Conservation (phyloP, 2,329 filamentous ascomycete genomes). For the Rhexocercosporidium sp. region DNA sequence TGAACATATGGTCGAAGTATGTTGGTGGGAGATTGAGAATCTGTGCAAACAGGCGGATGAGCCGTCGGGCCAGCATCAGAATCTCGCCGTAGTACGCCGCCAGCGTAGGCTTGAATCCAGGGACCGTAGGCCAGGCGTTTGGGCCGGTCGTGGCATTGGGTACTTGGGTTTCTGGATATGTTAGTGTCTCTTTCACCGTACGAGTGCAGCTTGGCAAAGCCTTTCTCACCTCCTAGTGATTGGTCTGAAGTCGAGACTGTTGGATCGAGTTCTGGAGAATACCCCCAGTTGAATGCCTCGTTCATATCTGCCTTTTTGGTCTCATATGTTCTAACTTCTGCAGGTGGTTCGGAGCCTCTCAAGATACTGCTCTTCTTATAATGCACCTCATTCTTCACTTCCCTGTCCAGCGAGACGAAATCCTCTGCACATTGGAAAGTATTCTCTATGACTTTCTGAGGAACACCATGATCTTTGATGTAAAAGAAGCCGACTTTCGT, state of each 20-base stretch:
- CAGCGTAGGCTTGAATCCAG: constrained; percentile 10
- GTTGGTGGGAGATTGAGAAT: constrained; percentile 34
- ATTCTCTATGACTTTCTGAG: constrained; percentile 10
- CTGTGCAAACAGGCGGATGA: constrained; percentile 57
- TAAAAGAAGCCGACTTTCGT: constrained; percentile 26
- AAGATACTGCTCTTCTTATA: constrained; percentile 44
- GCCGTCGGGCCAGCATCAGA: constrained; percentile 40
- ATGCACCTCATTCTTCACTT: constrained; percentile 7
- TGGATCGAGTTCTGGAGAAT: constrained; percentile 41
- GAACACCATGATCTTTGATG: constrained; percentile 13
- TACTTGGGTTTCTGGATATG: constrained; percentile 2
- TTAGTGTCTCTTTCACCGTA: not conserved
- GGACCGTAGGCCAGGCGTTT: constrained; percentile 47
- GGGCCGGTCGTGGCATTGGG: constrained; percentile 50
- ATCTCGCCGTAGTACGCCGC: not conserved
- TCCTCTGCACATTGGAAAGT: constrained; percentile 10
- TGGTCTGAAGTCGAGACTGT: constrained; percentile 37
- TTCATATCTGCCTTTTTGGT: constrained; percentile 47
- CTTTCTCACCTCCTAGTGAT: not conserved
- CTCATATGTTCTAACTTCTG: constrained; percentile 19
- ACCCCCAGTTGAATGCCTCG: constrained; percentile 43
- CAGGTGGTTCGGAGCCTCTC: constrained; percentile 43
- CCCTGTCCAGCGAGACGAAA: constrained; percentile 14
- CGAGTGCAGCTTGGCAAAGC: not conserved
- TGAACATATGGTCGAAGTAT: constrained; percentile 55